Base-by-base conservation (phyloP, 2,329 filamentous ascomycete genomes). In the Elsinoe batatas region DNA sequence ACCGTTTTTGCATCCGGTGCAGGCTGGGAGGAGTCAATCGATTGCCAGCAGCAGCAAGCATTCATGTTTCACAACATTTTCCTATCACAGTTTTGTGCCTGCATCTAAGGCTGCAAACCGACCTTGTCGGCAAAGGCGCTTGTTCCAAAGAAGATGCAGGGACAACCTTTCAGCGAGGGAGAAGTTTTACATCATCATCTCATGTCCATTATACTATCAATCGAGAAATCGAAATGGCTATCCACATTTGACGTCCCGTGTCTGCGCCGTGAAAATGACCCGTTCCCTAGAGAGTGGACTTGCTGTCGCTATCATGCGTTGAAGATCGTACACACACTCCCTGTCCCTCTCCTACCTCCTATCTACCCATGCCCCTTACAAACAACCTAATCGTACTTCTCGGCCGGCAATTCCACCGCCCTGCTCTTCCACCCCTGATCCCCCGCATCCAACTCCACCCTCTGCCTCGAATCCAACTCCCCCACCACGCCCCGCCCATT, bases 391-490 rank as follows among this genome's bases (percentile, higher is more conserved):
- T 51, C 47, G 11, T 51, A 51, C 18, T 13, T 35, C 47, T 51
- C 47, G 13, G 47, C 22, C 7, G 47, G 47, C 47, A 51, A n/a
- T n/a, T 51, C 47, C 32, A 51, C 47, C 47, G 47, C 47, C 12
- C 18, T 18, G 15, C 33, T 26, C 47, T 38, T 37, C 47, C 47
- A 38, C 8, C 26, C 32, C 26, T 33, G n/a, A 32, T 35, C 47
- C 12, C 44, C 44, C 30, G 36, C 36, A 13, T 51, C 47, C 47
- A 51, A 20, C 47, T 51, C 47, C 47, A 37, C 32, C 47, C 47
- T 51, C 33, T 35, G 17, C 32, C 30, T 20, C 8, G 26, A 33
- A 38, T 51, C 47, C 32, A 51, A 26, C n/a, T 51, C 47, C 47
- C 47, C 32, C 33, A 51, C 33, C 33, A 51, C 33, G 5, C 47